Conservation (phyloP, 2,329 filamentous ascomycete species). For the Phaeosphaeria sp. region DNA sequence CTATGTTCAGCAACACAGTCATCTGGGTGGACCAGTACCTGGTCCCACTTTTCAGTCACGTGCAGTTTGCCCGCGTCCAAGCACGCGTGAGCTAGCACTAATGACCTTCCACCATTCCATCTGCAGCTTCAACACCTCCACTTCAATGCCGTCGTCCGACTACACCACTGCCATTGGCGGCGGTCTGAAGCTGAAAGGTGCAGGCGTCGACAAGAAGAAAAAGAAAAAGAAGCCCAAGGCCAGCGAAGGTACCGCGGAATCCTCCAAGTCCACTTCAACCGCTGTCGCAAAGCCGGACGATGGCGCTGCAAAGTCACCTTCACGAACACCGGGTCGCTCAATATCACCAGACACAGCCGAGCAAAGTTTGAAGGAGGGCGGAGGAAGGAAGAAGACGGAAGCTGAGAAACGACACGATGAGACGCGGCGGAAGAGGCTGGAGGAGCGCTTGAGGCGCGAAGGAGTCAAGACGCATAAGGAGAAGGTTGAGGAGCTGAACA, state of each 20-base stretch:
- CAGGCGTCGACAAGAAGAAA: slow-evolving; percentile 68
- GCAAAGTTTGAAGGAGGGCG: slow-evolving; percentile 32
- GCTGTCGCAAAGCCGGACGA: slow-evolving; percentile 27
- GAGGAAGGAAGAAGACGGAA: slow-evolving; percentile 72
- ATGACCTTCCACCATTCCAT: not conserved
- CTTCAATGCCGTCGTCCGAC: slow-evolving; percentile 73
- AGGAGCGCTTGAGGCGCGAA: slow-evolving; percentile 81
- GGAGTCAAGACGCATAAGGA: slow-evolving; percentile 97
- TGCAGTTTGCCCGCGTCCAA: not conserved
- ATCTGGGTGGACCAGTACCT: too few relatives aligned
- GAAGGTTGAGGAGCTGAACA: slow-evolving; percentile 92
- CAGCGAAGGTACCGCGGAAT: slow-evolving; percentile 19
- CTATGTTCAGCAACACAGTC: too few relatives aligned
- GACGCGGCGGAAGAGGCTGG: slow-evolving; percentile 77
- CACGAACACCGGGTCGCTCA: slow-evolving; percentile 33
- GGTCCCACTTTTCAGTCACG: not conserved
- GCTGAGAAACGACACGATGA: slow-evolving; percentile 84
- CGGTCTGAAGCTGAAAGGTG: slow-evolving; percentile 85
- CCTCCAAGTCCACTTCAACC: slow-evolving; percentile 14
- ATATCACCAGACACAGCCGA: slow-evolving; percentile 43
- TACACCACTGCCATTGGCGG: slow-evolving; percentile 74
- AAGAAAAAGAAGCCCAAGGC: slow-evolving; percentile 57
- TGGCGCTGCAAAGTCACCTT: slow-evolving; percentile 23
- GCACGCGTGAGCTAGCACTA: not conserved
- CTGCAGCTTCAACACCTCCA: slow-evolving; percentile 3